Conservation (phyloP, 2,329 filamentous ascomycete species). For the Nigrospora osmanthi region DNA sequence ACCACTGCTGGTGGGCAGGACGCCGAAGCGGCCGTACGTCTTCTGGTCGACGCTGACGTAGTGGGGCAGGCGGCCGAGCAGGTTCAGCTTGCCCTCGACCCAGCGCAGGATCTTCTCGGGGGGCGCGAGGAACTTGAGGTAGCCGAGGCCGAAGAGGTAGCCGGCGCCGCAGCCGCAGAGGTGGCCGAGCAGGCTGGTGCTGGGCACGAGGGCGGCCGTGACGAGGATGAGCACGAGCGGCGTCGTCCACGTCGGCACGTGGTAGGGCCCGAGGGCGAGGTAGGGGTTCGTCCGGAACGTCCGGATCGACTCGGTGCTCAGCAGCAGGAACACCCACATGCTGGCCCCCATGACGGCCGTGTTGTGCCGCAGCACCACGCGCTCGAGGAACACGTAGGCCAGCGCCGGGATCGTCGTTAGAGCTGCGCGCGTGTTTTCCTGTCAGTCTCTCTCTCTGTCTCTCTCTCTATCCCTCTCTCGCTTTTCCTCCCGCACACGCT, state of each 20-base stretch:
- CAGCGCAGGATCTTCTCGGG: constrained; percentile 82
- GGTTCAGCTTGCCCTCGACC: constrained; percentile 81
- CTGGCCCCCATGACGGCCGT: constrained; percentile 76
- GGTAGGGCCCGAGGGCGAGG: constrained; percentile 52
- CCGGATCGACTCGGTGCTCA: constrained; percentile 79
- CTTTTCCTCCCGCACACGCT: neutral
- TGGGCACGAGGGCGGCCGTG: constrained; percentile 68
- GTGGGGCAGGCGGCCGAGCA: constrained; percentile 76
- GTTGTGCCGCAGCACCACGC: constrained; percentile 61
- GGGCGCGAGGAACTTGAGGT: constrained; percentile 81
- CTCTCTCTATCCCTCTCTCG: no score
- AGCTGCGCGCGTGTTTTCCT: constrained; percentile 37
- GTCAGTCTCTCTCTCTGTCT: neutral
- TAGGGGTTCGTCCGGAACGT: constrained; percentile 76
- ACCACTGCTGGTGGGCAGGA: constrained; percentile 56
- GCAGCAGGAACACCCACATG: constrained; percentile 85
- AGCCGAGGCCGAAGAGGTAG: constrained; percentile 81
- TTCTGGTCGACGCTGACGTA: constrained; percentile 95
- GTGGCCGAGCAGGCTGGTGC: constrained; percentile 80
- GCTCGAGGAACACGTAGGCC: constrained; percentile 74
- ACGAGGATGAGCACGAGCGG: constrained; percentile 72
- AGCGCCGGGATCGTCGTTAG: constrained; percentile 75
- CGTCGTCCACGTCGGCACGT: constrained; percentile 88
- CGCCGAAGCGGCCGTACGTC: constrained; percentile 86
- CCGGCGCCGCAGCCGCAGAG: constrained; percentile 76